Evolutionary conservation across 75 land plant species (phyloP).

Genomic region (Ceratopteris richardii): DNA sequence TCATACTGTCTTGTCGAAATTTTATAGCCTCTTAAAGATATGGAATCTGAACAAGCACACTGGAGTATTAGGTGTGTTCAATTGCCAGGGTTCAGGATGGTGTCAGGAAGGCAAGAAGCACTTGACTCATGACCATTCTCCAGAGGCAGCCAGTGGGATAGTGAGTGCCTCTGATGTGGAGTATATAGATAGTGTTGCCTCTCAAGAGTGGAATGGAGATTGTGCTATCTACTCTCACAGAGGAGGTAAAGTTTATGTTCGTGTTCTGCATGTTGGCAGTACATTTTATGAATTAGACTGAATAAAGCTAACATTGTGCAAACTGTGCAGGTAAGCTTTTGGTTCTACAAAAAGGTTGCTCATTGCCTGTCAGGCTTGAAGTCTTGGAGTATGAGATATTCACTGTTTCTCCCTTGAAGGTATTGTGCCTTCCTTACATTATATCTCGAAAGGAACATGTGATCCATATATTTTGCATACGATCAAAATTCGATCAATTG

Average conservation of each 20-base stretch:
- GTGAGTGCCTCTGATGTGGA: slow-evolving; percentile 62
- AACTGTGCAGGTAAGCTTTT: slow-evolving; percentile 41
- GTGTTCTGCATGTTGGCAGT: not conserved
- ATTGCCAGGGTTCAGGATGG: slow-evolving; percentile 99
- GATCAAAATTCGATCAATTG: no score
- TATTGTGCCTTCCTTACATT: slow-evolving; percentile 6
- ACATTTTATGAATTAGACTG: not conserved
- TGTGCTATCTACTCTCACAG: slow-evolving; percentile 48
- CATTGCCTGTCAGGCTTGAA: slow-evolving; percentile 62
- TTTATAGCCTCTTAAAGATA: slow-evolving; percentile 79
- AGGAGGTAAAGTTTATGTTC: slow-evolving; percentile 14
- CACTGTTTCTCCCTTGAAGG: slow-evolving; percentile 77
- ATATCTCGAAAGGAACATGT: no score
- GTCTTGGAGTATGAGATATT: slow-evolving; percentile 71
- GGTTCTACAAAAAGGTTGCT: slow-evolving; percentile 36
- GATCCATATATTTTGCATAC: no score
- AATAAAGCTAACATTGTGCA: not conserved
- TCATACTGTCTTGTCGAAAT: not conserved
- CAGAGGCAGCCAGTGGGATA: slow-evolving; percentile 43
- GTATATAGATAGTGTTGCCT: slow-evolving; percentile 44
- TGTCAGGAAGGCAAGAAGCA: slow-evolving; percentile 62
- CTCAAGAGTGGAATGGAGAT: slow-evolving; percentile 68
- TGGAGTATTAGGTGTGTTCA: slow-evolving; percentile 81
- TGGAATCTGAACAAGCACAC: slow-evolving; percentile 93
- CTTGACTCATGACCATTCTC: slow-evolving; percentile 49